Conservation (phyloP, 805 yeast species). For the Suhomyces faveliae region DNA sequence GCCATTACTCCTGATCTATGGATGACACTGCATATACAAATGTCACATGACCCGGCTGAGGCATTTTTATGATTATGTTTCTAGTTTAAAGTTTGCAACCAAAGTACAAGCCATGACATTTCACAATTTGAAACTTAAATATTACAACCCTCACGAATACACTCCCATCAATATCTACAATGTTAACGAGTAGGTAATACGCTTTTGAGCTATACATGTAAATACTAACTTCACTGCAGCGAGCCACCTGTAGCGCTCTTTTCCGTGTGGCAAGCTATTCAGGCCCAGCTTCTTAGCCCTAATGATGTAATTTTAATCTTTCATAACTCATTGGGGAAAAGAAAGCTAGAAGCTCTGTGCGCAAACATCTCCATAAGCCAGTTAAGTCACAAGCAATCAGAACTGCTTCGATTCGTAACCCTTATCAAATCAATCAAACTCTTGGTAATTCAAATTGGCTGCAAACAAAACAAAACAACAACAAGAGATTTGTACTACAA, state of each 20-base stretch:
- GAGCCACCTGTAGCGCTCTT: not conserved
- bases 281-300: not conserved
- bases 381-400: not conserved
- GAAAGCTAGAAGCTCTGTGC: not conserved
- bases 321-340: not conserved
- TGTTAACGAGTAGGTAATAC: not conserved
- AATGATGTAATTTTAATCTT: not conserved
- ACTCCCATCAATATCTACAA: not conserved
- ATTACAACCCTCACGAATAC: not conserved
- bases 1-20: not conserved
- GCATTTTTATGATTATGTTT: not conserved
- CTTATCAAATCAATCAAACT: slow-evolving; percentile 7
- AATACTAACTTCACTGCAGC: not conserved
- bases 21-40: not conserved
- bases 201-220: not conserved
- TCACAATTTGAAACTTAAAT: not conserved
- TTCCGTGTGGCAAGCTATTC: not conserved
- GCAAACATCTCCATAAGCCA: not conserved
- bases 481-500: slow-evolving; percentile 59
- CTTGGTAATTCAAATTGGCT: not conserved
- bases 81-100: not conserved
- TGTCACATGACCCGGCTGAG: not conserved
- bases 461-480: slow-evolving; percentile 28
- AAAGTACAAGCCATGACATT: not conserved
- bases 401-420: slow-evolving; percentile 1